Evolutionary conservation across 2,329 filamentous ascomycete genomes (phyloP), one percentile per base, ranked within the genome.

Genomic region (Periconia sp.): DNA sequence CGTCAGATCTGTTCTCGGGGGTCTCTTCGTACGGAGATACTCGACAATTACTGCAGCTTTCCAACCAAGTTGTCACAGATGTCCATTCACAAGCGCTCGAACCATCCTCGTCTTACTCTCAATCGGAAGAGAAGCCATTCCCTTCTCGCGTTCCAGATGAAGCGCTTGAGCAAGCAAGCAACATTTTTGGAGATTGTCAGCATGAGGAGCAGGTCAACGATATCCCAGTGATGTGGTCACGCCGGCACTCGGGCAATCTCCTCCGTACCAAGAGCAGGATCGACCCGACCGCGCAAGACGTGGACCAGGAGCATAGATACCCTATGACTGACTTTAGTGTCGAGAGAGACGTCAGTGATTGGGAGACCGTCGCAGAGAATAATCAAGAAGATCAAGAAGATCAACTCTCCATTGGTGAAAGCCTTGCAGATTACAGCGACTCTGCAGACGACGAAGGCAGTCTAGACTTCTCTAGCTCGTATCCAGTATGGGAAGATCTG

Each of bases 21-120:
- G 43, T 22, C 22, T 65, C 65, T 18, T 70, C 68, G 4, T 70
- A 70, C 37, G 68, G 64, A 19, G 64, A 69, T 36, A 70, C 66
- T 13, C 62, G 55, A 2, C 50, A 66, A 12, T 51, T 70, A 4
- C 47, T 70, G 4, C 54, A 53, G 18, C 42, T 66, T 9, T 54
- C 58, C 12, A 52, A 50, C 12, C 46, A 50, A 4, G 44, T 46
- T 9, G 13, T 17, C 12, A 31, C 21, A n/a, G 36, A 40, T 6
- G 16, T 25, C 19, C 13, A 28, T 11, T 16, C 18, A 18, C 43
- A 52, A 12, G 24, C n/a, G 15, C 37, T 57, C 1, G 49, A 56
- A 24, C 48, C 55, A 2, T 67, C 61, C 5, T 68, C 57, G 2
- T 64, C 58, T 2, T 65, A 64, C 32, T 59, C 61, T 15, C 57